phyloP scores from a whole-genome alignment of 129 eudicot genomes.

The Oenanthe sinensis region DNA sequence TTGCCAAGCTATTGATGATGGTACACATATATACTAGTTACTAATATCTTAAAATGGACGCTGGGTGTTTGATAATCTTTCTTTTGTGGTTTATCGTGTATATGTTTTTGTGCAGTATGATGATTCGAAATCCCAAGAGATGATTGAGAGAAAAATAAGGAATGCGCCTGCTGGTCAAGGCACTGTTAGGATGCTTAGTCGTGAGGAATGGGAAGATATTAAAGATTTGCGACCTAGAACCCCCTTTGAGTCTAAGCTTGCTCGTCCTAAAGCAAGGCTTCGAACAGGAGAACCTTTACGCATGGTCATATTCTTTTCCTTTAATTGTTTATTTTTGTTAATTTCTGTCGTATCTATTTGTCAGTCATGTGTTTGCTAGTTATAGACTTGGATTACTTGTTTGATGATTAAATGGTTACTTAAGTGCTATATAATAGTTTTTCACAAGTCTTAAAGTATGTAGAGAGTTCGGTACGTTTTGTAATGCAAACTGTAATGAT shows the following conservation, averaged over 20 bases:
- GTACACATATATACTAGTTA: conserved; percentile 18
- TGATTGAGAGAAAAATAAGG: conserved; percentile 64
- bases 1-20: conserved; percentile 86
- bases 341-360: not conserved
- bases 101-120: conserved; percentile 36
- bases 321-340: conserved; percentile 5
- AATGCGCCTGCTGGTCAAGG: conserved; percentile 92
- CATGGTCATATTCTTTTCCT: conserved; percentile 40
- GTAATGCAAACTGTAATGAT: no score
- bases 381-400: not conserved
- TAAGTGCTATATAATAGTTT: no score
- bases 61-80: not conserved
- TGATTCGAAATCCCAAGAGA: conserved; percentile 84
- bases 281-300: conserved; percentile 75
- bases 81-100: not conserved
- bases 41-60: not conserved
- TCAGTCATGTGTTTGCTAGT: not conserved
- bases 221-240: conserved; percentile 86
- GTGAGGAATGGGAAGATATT: conserved; percentile 91
- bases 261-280: conserved; percentile 85
- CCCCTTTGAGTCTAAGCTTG: conserved; percentile 92
- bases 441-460: no score
- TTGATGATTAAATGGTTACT: no score
- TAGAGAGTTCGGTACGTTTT: no score
- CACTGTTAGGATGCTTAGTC: conserved; percentile 78